Evolutionary conservation across 1,284 basidiomycete species (phyloP).

Genomic region (Fomitopsis betulina): DNA sequence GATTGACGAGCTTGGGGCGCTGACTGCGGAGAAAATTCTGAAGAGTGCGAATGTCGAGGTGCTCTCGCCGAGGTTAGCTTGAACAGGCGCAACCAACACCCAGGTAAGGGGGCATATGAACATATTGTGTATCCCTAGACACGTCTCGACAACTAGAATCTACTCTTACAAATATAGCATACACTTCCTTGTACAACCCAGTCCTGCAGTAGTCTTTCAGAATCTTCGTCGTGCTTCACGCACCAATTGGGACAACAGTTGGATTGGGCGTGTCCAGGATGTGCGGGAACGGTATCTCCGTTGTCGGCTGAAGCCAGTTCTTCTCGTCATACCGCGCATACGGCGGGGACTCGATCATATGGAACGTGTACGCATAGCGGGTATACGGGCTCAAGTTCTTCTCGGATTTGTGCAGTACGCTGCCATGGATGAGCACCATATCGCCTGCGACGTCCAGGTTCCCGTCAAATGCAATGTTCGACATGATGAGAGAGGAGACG

Average conservation of each 20-base stretch:
- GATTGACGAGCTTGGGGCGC: constrained; percentile 74
- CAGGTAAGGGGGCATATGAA: not conserved
- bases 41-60: constrained; percentile 48
- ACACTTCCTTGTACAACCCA: not conserved
- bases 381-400: constrained; percentile 70
- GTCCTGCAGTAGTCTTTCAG: not conserved
- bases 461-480: not conserved
- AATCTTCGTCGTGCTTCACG: constrained; percentile 1
- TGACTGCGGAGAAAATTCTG: constrained; percentile 53
- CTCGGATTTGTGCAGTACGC: constrained; percentile 85
- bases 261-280: constrained; percentile 45
- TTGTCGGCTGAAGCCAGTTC: constrained; percentile 89
- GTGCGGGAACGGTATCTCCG: constrained; percentile 74
- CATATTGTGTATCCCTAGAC: not conserved
- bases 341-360: constrained; percentile 77
- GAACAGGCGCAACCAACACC: not conserved
- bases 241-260: constrained; percentile 16
- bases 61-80: not conserved
- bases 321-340: constrained; percentile 67
- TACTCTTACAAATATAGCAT: not conserved
- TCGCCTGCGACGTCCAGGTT: constrained; percentile 46
- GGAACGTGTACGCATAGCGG: constrained; percentile 91
- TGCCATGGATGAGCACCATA: constrained; percentile 87
- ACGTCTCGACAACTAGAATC: not conserved
- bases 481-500: constrained; percentile 10